Evolutionary conservation across 139 green algal genomes (phyloP), one percentile per base, ranked within the genome.

Genomic region (Axilococcus clingmanii): DNA sequence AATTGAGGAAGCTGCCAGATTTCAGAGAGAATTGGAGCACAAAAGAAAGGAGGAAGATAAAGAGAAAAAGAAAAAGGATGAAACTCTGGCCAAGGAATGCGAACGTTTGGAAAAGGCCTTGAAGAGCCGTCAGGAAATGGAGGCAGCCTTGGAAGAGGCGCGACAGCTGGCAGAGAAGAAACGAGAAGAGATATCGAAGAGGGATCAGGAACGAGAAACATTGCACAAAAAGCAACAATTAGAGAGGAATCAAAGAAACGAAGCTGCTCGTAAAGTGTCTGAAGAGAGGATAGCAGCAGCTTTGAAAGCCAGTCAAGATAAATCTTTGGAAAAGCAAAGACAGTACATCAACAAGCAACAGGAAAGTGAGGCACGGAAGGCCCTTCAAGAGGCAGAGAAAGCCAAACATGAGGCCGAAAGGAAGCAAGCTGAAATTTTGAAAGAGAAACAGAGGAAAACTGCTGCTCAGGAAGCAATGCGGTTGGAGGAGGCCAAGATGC

Each of bases 51-150:
- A 45, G 20, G 12, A 7, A 46, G 47, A 55, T 28, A 55, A 14
- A 15, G 20, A 55, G 7, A 40, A 9, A 25, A 27, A 20, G 1
- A 61, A 24, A 19, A n/a, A 36, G n/a, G 11, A 54, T 20, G 11
- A 27, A 19, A 19, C n/a, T 19, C 34, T 40, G 54, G 54, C 27
- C 16, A 24, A 66, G 22, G 45, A 55, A 48, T 40, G 50, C 30
- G 51, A 48, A 34, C 47, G 46, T 42, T 63, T 74, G 34, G 66
- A 84, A 33, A 52, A 75, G 41, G 76, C 62, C 16, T 38, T 57
- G 27, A 67, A 79, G 52, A 42, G 22, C 30, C 55, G 76, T 29
- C 52, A 59, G 20, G 74, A 71, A 43, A 40, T 48, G 17, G 55
- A 67, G 16, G 19, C 14, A 23, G 52, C 53, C 27, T 33, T 34